These are phyloP conservation scores for Usnea hakonensis DNA, from an alignment of 495 filamentous ascomycete species.

Conservation along the genomic window DNA sequence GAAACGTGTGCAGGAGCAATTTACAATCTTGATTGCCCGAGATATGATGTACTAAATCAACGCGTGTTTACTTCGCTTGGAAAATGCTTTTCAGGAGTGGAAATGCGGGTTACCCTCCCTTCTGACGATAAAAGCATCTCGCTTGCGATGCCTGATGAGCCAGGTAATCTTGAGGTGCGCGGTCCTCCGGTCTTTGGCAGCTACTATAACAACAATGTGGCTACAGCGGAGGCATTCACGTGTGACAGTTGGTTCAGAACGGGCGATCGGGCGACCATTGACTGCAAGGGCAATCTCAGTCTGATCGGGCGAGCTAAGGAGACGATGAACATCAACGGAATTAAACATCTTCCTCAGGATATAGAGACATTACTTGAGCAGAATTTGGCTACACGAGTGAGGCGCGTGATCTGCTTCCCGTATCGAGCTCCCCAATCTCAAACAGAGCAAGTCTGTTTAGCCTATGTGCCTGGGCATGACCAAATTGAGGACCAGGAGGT, in stretches of 20 bases:
- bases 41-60: not conserved
- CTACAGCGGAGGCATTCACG: conserved; percentile 39
- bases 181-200: conserved; percentile 44
- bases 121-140: not conserved
- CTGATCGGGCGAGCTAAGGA: conserved; percentile 34
- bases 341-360: not conserved
- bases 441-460: too few species aligned
- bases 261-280: conserved; percentile 44
- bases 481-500: too few species aligned
- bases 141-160: not conserved
- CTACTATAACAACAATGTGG: conserved; percentile 39
- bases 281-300: conserved; percentile 33
- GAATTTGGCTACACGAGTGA: too few species aligned
- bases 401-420: too few species aligned
- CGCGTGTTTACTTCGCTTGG: not conserved
- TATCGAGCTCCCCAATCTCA: too few species aligned
- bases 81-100: not conserved
- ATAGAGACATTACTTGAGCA: too few species aligned
- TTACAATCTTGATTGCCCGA: not conserved
- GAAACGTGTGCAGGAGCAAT: conserved; percentile 2
- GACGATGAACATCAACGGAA: not conserved
- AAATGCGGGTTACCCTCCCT: not conserved
- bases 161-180: conserved; percentile 34
- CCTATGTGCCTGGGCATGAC: too few species aligned
- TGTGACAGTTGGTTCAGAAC: conserved; percentile 48